Evolutionary conservation across 2,329 filamentous ascomycete genomes (phyloP), one percentile per base, ranked within the genome.

Genomic region (Aspergillus tubingensis): DNA sequence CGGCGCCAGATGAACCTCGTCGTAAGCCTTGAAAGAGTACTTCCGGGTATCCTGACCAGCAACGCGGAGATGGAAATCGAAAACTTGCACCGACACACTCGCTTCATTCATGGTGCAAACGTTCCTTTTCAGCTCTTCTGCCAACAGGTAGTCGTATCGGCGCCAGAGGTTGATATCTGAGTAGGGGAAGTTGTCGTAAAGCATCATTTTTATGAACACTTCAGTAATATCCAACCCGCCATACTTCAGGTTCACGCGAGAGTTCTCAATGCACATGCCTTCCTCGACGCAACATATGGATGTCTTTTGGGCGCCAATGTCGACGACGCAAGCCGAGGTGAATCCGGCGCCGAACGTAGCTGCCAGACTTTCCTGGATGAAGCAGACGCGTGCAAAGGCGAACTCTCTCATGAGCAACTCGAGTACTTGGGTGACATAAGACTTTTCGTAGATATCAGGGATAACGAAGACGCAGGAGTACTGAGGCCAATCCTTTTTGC

Each of bases 381-480:
- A 96, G 74, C 91, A 96, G 52, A 97, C 88, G 58, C 90, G 88
- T 64, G 86, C 90, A 73, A 99, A 96, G 59, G 92, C 90, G 71
- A 97, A 95, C 79, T 94, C 93, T 51, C 86, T 88, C 81, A 98
- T 89, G 68, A 94, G 87, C 61, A 95, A 91, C 58, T 93, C 89
- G 44, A 99, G 82, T 8, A 96, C 81, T 72, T 90, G 88, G 53
- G 92, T 91, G 17, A 98, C 91, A 65, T 97, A 96, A 54, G 86
- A 87, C 75, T 96, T 96, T 79, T 99, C 95, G 78, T 98, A 99
- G 8, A 99, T 83, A 74, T 99, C 95, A 0, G 95, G 95, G 50
- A 99, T 96, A 64, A 99, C 88, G 71, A 98, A 92, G n/a, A 97
- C 93, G 68, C 92, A 97, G 70, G 91, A 95, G 77, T 97, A 98